Conservation (phyloP, 192 early-diverging fungal genomes). For the Rhizoclosmatium sp. region DNA sequence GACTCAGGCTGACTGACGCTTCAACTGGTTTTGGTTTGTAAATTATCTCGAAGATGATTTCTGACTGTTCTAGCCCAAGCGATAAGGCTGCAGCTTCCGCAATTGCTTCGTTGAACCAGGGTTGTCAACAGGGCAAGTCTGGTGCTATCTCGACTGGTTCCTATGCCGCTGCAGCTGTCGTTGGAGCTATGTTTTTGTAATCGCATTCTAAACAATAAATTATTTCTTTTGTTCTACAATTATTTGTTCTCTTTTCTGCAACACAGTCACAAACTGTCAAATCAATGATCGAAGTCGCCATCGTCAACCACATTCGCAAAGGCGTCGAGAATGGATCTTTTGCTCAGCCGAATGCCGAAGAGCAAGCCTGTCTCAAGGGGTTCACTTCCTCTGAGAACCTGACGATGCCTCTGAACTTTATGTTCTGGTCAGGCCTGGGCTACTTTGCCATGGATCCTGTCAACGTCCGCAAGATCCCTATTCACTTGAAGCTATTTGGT, state of each 20-base stretch:
- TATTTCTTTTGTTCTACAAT: too few relatives aligned
- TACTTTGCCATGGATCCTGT: conserved; percentile 29
- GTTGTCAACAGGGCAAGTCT: too few relatives aligned
- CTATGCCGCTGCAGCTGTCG: too few relatives aligned
- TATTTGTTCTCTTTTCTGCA: too few relatives aligned
- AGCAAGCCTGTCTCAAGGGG: background rate
- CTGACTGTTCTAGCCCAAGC: too few relatives aligned
- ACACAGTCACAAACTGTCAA: too few relatives aligned
- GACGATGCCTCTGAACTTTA: conserved; percentile 17
- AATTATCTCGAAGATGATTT: too few relatives aligned
- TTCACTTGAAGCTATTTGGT: background rate
- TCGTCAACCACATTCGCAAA: conserved; percentile 11
- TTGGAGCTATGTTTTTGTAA: too few relatives aligned
- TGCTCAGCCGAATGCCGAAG: conserved; percentile 8
- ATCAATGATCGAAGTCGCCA: conserved; percentile 6
- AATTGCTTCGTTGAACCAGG: too few relatives aligned
- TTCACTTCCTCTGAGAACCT: background rate
- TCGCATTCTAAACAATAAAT: too few relatives aligned
- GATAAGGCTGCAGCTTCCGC: too few relatives aligned
- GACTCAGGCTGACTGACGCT: background rate
- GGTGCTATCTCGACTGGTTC: too few relatives aligned
- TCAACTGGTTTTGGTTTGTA: background rate
- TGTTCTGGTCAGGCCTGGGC: conserved; percentile 26
- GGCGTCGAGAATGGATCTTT: conserved; percentile 6
- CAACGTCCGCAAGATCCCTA: conserved; percentile 6